A percentile compares a stretch with the other conserved stretches of the same genome.
These are phyloP conservation scores for Annulohypoxylon truncatum DNA, from an alignment of 2,329 filamentous ascomycete species.

Conservation along the genomic window DNA sequence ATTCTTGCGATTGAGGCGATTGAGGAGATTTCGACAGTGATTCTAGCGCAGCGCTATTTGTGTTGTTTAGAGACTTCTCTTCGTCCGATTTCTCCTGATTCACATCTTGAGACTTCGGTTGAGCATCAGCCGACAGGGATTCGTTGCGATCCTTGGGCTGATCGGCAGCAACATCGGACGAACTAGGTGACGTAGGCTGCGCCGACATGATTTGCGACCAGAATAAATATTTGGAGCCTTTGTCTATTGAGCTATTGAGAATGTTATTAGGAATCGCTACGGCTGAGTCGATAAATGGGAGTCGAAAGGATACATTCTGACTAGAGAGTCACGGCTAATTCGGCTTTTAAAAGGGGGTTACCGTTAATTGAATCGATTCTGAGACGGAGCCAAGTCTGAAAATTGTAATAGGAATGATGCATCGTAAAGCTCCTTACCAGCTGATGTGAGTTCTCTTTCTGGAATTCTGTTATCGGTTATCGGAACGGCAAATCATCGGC, in stretches of 20 bases:
- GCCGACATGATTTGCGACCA: conserved; percentile 37
- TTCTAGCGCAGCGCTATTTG: conserved; percentile 12
- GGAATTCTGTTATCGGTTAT: conserved; percentile 40
- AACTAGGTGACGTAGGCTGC: conserved; percentile 34
- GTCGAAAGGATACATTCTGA: conserved; percentile 42
- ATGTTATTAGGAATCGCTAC: conserved; percentile 35
- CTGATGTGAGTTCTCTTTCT: conserved; percentile 18
- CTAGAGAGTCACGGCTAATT: conserved; percentile 29
- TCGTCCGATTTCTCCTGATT: conserved; percentile 34
- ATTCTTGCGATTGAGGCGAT: conserved; percentile 36
- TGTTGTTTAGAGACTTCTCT: conserved; percentile 12
- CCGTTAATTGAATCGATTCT: conserved; percentile 37
- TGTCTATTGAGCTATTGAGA: conserved; percentile 29
- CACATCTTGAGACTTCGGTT: conserved; percentile 36
- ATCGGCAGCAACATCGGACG: conserved; percentile 38
- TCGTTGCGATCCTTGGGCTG: conserved; percentile 39
- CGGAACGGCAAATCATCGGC: conserved; percentile 36
- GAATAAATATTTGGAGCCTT: not conserved
- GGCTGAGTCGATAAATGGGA: conserved; percentile 34
- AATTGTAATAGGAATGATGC: conserved; percentile 32
- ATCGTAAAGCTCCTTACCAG: conserved; percentile 30
- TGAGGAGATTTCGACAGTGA: conserved; percentile 21
- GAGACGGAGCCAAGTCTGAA: conserved; percentile 40
- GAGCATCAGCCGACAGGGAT: conserved; percentile 28
- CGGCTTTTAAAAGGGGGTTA: conserved; percentile 26